phyloP scores from a whole-genome alignment of 495 filamentous ascomycete genomes.

The Penicillium bialowiezense region DNA sequence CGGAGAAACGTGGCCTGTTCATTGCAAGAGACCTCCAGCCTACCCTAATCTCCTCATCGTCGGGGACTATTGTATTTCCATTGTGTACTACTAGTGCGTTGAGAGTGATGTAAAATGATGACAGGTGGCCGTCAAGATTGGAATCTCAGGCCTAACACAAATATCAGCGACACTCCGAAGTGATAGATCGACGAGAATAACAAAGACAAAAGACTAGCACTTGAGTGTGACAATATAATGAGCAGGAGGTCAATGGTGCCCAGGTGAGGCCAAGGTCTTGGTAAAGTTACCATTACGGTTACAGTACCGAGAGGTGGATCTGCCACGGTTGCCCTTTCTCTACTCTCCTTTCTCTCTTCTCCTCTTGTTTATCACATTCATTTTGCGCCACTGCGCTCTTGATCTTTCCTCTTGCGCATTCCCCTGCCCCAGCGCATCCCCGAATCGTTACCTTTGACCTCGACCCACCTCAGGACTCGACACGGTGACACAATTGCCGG shows the following conservation, averaged over 20 bases:
- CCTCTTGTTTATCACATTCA: conserved; percentile 11
- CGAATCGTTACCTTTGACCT: too few relatives aligned
- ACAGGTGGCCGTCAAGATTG: background rate
- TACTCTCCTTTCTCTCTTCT: conserved; percentile 24
- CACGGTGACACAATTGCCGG: background rate
- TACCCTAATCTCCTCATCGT: background rate
- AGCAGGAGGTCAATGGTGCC: too few relatives aligned
- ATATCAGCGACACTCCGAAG: too few relatives aligned
- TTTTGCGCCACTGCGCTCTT: conserved; percentile 11
- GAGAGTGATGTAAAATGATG: background rate
- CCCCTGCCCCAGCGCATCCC: too few relatives aligned
- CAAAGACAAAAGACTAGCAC: too few relatives aligned
- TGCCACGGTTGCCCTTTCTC: conserved; percentile 20
- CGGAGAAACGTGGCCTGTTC: conserved; percentile 13
- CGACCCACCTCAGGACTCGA: background rate
- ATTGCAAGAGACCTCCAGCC: background rate
- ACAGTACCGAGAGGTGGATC: conserved; percentile 6
- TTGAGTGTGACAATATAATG: too few relatives aligned
- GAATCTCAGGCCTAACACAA: background rate
- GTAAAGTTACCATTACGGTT: conserved; percentile 10
- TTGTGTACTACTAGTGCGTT: background rate
- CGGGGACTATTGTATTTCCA: background rate
- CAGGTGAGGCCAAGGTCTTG: conserved; percentile 8
- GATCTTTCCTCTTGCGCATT: background rate
- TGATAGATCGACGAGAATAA: too few relatives aligned